Evolutionary conservation across 768 basidiomycete species (phyloP), one percentile per base, ranked within the genome.

Genomic region (Pulveroboletus ravenelii): DNA sequence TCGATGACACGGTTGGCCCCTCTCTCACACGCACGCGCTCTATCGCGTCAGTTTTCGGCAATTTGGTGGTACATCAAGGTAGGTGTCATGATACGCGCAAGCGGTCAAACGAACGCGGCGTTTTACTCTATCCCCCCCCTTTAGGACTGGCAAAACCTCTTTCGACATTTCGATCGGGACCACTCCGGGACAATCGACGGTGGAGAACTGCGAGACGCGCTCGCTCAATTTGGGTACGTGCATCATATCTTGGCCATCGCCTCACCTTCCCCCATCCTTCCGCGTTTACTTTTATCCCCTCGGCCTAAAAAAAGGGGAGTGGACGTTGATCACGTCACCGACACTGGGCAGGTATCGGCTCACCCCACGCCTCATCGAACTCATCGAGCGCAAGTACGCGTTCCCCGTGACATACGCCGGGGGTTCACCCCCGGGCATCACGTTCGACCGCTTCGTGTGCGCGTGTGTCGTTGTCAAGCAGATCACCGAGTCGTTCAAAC

Each of bases 371-470:
- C 70, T 90, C 25, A 71, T 93, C 38, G 66, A 71, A 23, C 76
- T 90, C 15, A 71, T 93, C 30, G 80, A 87, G 65, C 76, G 71
- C 71, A 93, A 93, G 77, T 93, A 90, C 61, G 85, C 80, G 36
- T 67, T 75, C 15, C 64, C 72, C 23, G 55, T 72, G 12, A 60
- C 62, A 31, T 65, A 62, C 35, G 61, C 62, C 31, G 68, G 66
- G 1, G 69, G 59, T 3, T 65, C 73, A 3, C 53, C 57, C n/a
- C 70, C 76, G 1, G 87, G 87, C 0, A 89, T 92, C 71, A 78
- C 82, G 5, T 92, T 92, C 61, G 90, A 91, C 65, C 85, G 89
- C 55, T 92, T 92, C 72, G 85, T 92, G 23, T 80, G 89, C 48
- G 87, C 87, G 20, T 92, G 89, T 58, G 89, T 93, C 51, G 84